Evolutionary conservation across 2,329 filamentous ascomycete species (phyloP), one percentile per base, ranked within the genome.

Genomic region (Cercospora beticola): DNA sequence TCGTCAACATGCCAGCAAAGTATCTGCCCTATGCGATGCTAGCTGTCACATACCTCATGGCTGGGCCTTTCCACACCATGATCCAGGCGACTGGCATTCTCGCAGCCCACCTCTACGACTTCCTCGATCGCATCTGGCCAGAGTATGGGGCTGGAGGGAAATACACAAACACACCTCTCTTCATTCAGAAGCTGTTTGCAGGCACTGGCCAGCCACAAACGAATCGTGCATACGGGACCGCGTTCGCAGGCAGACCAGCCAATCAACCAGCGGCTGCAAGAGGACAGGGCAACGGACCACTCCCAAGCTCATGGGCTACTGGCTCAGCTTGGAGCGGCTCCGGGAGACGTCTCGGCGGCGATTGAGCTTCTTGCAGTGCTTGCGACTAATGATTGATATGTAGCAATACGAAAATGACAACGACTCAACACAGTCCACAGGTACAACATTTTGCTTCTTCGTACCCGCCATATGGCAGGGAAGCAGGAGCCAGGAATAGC

Each of bases 91-190:
- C 88, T 36, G 95, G 95, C n/a, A 84, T 99, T 10, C 72, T 97
- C 54, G 92, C 94, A 12, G 94, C 94, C 4, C 95, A 99, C 79
- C 76, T 95, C 21, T 97, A 93, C 80, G 92, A 98, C 78, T 99
- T 98, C 77, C 80, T 97, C 61, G 93, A 92, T 2, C 87, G 92
- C 60, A 86, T 97, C 52, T 98, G 93, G 85, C 95, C 95, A 5
- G 88, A 92, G 65, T 95, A 95, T 77, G 94, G 93, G 33, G 92
- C 92, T 66, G 95, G 95, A 0, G 85, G 83, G 62, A 97, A 94
- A 76, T 85, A 90, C 60, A 84, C 97, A 40, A 83, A 85, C 14
- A 95, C 93, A 0, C 95, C 95, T 2, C 78, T 79, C 5, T 89
- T 93, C 73, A 81, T 98, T 67, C 88, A 87, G 68, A 85, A 86